Evolutionary conservation across 257 asterid species (phyloP).

Genomic region (Vinca minor): DNA sequence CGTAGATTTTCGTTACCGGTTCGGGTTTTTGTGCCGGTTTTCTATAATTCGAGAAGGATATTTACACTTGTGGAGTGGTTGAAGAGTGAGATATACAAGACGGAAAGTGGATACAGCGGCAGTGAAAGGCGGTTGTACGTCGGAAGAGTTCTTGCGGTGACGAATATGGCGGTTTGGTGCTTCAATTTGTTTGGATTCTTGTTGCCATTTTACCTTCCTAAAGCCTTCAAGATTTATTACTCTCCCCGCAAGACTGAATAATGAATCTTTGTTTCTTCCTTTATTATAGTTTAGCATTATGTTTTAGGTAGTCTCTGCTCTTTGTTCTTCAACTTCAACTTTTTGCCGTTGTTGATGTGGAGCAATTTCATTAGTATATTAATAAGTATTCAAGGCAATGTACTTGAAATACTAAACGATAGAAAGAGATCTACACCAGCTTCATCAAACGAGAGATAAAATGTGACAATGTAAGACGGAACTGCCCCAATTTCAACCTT

Average conservation of each 20-base stretch:
- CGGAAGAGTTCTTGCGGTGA: conserved; percentile 65
- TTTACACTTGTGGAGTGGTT: conserved; percentile 71
- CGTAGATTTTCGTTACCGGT: conserved; percentile 60
- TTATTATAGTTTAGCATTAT: too few species aligned
- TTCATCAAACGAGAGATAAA: too few species aligned
- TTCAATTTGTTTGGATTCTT: conserved; percentile 73
- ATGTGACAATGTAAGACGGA: too few species aligned
- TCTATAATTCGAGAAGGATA: conserved; percentile 63
- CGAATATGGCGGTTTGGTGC: conserved; percentile 75
- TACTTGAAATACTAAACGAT: too few species aligned
- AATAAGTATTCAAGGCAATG: too few species aligned
- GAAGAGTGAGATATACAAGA: conserved; percentile 42
- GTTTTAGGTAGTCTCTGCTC: too few species aligned
- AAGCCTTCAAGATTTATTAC: conserved; percentile 61
- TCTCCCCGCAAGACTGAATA: conserved; percentile 24
- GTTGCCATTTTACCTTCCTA: conserved; percentile 68
- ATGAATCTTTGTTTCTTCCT: conserved; percentile 7
- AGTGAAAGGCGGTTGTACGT: conserved; percentile 37
- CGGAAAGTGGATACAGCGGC: conserved; percentile 29
- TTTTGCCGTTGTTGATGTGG: too few species aligned
- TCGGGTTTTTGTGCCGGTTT: conserved; percentile 71
- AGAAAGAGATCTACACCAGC: too few species aligned
- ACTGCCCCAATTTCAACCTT: too few species aligned
- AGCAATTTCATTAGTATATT: too few species aligned
- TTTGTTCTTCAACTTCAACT: too few species aligned